These are phyloP conservation scores for Straminergon stramineum DNA, from an alignment of 225 moss, liverwort and hornwort species.

Conservation along the genomic window DNA sequence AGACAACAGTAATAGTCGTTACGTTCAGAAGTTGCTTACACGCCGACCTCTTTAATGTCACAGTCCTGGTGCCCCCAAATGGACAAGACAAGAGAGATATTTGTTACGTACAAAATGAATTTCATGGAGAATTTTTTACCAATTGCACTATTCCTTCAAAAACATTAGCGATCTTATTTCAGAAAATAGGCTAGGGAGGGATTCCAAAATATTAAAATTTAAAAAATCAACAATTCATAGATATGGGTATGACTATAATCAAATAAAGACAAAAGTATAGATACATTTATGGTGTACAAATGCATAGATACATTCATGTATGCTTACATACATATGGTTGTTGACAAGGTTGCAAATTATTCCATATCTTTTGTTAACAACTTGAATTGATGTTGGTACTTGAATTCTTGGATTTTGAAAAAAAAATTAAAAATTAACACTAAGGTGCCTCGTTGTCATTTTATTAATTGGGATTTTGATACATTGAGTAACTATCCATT, in stretches of 20 bases:
- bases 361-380: background rate
- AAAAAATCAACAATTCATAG: accelerated
- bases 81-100: background rate
- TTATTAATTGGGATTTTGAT: background rate
- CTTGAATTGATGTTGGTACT: accelerated
- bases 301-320: too few species aligned
- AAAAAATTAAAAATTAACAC: background rate
- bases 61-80: background rate
- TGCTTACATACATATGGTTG: accelerated
- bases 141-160: background rate
- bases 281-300: background rate
- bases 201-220: background rate
- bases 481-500: background rate
- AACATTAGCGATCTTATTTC: background rate
- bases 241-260: background rate
- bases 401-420: background rate
- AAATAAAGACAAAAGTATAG: background rate
- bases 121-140: background rate
- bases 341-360: background rate
- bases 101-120: background rate
- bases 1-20: background rate
- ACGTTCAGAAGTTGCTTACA: background rate
- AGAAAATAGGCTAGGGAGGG: accelerated
- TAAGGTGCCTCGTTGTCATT: background rate
- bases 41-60: background rate